Evolutionary conservation across 2,329 filamentous ascomycete genomes (phyloP), one percentile per base, ranked within the genome.

Genomic region (Pseudogymnoascus sp.): DNA sequence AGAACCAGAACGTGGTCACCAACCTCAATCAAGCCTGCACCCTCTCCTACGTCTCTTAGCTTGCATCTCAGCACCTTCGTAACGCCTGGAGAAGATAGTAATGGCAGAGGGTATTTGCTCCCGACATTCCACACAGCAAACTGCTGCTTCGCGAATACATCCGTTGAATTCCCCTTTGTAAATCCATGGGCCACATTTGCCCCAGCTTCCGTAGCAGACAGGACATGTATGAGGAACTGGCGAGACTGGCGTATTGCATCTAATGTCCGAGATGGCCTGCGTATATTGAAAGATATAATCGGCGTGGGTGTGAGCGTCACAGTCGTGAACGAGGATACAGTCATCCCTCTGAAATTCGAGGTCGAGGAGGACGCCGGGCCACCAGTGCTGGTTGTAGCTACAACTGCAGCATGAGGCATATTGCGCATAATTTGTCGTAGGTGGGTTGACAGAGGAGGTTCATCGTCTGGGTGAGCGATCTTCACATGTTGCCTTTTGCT

Each of bases 321-420:
- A 6, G 71, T 71, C 1, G 67, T 72, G 61, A 74, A 72, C 4
- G 73, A 74, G 4, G 73, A 74, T n/a, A 74, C 44, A 7, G 72
- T 71, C 67, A 73, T 73, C 5, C 69, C 71, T 28, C 68, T 62
- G 38, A 61, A 64, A 8, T 63, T 34, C 12, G 38, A 44, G 21
- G 16, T 18, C 16, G 60, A 50, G 18, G 23, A 18, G 5, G 16
- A 6, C 4, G 36, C 21, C 5, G 40, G 37, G 4, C 62, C 36
- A n/a, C 61, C 60, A 11, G 34, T 42, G 12, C 59, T 63, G 10
- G 71, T 68, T 5, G 71, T 71, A 18, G 72, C 63, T 21, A 73
- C 66, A 2, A 72, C 71, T 12, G 73, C 70, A 1, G 71, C 64
- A 31, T 72, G 67, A 0, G 70, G 68, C 3, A 73, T 38, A 18